Evolutionary conservation across 257 asterid genomes (phyloP).

Genomic region (Nicotiana attenuata): DNA sequence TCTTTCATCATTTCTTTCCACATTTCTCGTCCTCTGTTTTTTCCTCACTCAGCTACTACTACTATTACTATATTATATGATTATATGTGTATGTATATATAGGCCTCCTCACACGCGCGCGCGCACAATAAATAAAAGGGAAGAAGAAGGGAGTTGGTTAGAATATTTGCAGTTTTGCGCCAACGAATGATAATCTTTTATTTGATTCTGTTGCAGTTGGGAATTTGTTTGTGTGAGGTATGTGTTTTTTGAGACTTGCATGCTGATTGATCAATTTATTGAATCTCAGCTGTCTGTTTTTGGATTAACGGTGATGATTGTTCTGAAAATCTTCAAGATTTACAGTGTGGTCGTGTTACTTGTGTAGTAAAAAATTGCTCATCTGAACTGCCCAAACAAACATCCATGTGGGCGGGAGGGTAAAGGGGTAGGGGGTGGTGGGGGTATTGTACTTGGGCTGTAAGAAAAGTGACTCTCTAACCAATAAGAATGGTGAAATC

Average conservation of each 20-base stretch:
- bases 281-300: not conserved
- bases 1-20: conserved; percentile 12
- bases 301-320: not conserved
- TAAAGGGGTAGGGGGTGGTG: not conserved
- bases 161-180: conserved; percentile 12
- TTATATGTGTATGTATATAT: not conserved
- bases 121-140: not conserved
- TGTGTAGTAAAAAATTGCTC: not conserved
- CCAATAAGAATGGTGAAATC: not conserved
- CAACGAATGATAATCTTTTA: not conserved
- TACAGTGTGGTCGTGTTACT: not conserved
- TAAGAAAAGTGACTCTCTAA: not conserved
- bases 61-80: not conserved
- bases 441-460: not conserved
- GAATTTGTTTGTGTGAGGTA: not conserved
- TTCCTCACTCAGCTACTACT: not conserved
- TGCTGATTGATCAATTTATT: not conserved
- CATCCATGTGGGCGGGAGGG: not conserved
- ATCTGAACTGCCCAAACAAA: not conserved
- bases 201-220: not conserved
- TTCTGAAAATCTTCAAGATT: not conserved
- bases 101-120: not conserved
- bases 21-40: not conserved
- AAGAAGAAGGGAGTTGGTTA: conserved; percentile 20
- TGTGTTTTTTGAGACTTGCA: not conserved